Base-by-base conservation (phyloP, 768 basidiomycete genomes). In the Suillus subalutaceus region DNA sequence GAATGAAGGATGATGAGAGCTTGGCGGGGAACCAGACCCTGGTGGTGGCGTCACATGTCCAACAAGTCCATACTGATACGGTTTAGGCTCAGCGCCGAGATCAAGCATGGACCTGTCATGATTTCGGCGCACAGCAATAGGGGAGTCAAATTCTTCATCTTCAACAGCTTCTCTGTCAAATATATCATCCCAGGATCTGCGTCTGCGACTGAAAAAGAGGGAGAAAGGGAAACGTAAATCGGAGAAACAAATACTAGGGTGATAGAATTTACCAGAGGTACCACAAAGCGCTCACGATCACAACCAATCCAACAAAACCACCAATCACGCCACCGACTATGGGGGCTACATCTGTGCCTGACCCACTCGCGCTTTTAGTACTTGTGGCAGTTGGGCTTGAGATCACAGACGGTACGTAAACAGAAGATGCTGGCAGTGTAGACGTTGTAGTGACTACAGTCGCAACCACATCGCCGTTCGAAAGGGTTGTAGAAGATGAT, bases 11-110 rank as follows among this genome's bases (percentile, higher is more conserved):
- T 40, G 38, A 23, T 40, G 38, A 18, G 53, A 32, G 59, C 79
- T 75, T 23, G 78, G 70, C 63, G 72, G 70, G 32, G 69, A 79
- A 44, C 72, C 71, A 0, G 74, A 71, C 2, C 79, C 78, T 4
- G 67, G 69, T 52, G 75, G 75, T 12, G 75, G 69, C 8, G 68
- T 18, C 43, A 77, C 71, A 30, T 82, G 83, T 3, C 88, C 89
- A 32, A 90, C 84, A 50, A 86, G 79, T 20, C 88, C 88, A 68
- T 90, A 90, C 69, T 86, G 81, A 71, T 90, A 90, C 30, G 88
- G 87, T 72, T 78, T 83, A 6, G 85, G 86, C 57, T 83, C 81
- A 37, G 77, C 74, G 48, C 58, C 66, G 63, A 73, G 67, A 53
- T 78, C 73, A 35, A 78, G 69, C 18, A 63, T 79, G 71, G 55